These are phyloP conservation scores for Hypericum perforatum DNA, from an alignment of 345 rosid genomes.

Conservation along the genomic window DNA sequence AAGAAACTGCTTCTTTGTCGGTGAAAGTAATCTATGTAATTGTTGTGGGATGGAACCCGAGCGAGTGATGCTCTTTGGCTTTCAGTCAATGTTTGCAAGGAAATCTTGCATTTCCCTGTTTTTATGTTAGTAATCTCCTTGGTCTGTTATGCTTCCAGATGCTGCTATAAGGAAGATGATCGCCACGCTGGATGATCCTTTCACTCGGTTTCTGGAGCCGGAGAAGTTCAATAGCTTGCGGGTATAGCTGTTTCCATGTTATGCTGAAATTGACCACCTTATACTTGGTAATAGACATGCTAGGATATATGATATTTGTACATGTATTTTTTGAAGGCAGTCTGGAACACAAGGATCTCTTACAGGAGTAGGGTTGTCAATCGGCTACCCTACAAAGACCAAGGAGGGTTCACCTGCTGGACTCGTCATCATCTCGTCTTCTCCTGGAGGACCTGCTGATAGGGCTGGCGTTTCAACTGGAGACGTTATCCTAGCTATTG, in stretches of 20 bases:
- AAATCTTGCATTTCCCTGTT: neutral
- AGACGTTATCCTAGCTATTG: conserved; percentile 65
- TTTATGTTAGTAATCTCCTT: conserved; percentile 3
- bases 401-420: conserved; percentile 52
- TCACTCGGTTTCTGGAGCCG: conserved; percentile 89
- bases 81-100: neutral
- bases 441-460: conserved; percentile 89
- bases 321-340: conserved; percentile 75
- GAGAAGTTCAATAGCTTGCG: conserved; percentile 82
- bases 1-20: no score
- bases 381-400: conserved; percentile 63
- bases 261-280: conserved; percentile 7
- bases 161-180: conserved; percentile 82
- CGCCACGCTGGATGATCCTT: conserved; percentile 84
- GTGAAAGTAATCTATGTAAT: no score
- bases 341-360: conserved; percentile 95
- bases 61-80: no score
- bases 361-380: conserved; percentile 88
- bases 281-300: neutral
- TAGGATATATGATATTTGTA: conserved; percentile 13
- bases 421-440: conserved; percentile 72
- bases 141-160: conserved; percentile 39
- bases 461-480: conserved; percentile 75
- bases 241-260: conserved; percentile 39
- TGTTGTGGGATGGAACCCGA: no score